Conservation (phyloP, 345 rosid genomes). For the Euclidium syriacum region DNA sequence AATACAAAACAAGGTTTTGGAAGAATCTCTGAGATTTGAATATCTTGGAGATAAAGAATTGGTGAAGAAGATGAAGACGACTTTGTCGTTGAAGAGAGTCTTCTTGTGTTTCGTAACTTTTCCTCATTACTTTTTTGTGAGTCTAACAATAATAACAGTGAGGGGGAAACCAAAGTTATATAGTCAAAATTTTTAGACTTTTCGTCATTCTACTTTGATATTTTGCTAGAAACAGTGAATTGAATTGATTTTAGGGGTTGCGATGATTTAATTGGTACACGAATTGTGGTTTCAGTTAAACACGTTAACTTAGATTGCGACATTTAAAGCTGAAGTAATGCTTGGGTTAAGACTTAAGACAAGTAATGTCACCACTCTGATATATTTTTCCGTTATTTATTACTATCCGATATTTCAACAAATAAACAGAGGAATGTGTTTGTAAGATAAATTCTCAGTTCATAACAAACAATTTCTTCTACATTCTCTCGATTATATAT, state of each 20-base stretch:
- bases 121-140: background rate
- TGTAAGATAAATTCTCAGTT: background rate
- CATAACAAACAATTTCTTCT: background rate
- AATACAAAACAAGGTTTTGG: conserved; percentile 30
- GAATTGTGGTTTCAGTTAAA: conserved; percentile 9
- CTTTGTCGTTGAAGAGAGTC: conserved; percentile 12
- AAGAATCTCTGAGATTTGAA: conserved; percentile 27
- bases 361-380: background rate
- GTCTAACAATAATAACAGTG: background rate
- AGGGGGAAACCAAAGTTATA: background rate
- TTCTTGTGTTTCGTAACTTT: conserved; percentile 9
- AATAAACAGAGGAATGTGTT: background rate
- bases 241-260: conserved; percentile 15
- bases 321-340: conserved; percentile 19
- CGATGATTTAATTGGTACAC: conserved; percentile 22
- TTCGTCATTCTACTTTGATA: conserved; percentile 1
- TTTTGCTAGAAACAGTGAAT: conserved; percentile 6
- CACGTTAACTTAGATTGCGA: conserved; percentile 30
- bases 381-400: background rate
- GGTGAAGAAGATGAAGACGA: conserved; percentile 13
- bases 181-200: conserved; percentile 10
- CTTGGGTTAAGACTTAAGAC: conserved; percentile 14
- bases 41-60: conserved; percentile 17
- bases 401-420: background rate
- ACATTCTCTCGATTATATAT: background rate